These are phyloP conservation scores for Fraxinus paxiana DNA, from an alignment of 305 asterid genomes.

Conservation along the genomic window DNA sequence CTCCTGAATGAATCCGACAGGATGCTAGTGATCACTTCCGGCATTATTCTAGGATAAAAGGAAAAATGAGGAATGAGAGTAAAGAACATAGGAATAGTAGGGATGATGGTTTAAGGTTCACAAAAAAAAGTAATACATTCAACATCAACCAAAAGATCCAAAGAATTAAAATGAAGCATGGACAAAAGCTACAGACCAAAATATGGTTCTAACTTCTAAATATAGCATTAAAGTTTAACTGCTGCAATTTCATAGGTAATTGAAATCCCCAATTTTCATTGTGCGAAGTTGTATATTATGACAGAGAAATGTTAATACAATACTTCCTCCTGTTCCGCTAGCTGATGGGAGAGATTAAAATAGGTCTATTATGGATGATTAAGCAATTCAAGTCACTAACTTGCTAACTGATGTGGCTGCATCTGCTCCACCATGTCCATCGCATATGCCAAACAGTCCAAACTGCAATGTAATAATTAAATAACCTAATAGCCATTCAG, in stretches of 20 bases:
- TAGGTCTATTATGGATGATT: neutral
- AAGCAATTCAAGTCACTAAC: constrained; percentile 43
- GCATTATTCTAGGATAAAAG: constrained; percentile 67
- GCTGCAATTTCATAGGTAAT: neutral
- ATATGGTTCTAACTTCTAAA: neutral
- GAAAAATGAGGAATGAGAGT: constrained; percentile 20
- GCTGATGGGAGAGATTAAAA: neutral
- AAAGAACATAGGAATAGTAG: constrained; percentile 19
- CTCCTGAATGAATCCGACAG: constrained; percentile 73
- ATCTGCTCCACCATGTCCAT: constrained; percentile 96
- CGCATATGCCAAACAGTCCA: constrained; percentile 86
- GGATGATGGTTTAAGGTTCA: constrained; percentile 2
- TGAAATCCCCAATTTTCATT: neutral
- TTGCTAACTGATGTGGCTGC: constrained; percentile 93
- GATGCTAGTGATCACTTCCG: constrained; percentile 71
- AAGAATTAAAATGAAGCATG: constrained; percentile 11
- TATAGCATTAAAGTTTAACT: constrained; percentile 6
- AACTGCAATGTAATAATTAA: constrained; percentile 52
- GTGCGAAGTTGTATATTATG: neutral
- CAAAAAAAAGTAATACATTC: neutral
- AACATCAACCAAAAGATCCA: neutral
- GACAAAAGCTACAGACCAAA: constrained; percentile 13
- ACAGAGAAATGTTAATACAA: neutral
- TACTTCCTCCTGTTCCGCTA: neutral
- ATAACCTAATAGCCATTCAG: constrained; percentile 22